Evolutionary conservation across 1,139 yeast genomes (phyloP).

Genomic region (Lodderomyces jiufengensis): DNA sequence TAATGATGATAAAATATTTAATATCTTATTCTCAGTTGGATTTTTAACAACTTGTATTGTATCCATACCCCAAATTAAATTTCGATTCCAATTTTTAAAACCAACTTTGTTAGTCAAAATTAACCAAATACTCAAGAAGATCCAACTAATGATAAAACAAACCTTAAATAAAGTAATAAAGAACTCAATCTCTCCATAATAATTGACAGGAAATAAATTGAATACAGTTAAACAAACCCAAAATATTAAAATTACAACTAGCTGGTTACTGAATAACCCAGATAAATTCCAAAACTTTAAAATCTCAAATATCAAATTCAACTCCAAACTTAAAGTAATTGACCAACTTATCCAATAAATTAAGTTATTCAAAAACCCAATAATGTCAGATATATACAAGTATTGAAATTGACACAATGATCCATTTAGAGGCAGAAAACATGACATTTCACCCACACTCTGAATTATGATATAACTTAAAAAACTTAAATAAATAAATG

Average conservation of each 20-base stretch:
- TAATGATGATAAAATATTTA: slow-evolving; percentile 18
- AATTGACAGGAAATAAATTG: slow-evolving; percentile 22
- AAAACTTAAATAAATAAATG: slow-evolving; percentile 18
- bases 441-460: slow-evolving; percentile 21
- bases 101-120: slow-evolving; percentile 7
- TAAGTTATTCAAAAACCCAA: slow-evolving; percentile 20
- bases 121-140: slow-evolving; percentile 6
- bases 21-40: slow-evolving; percentile 25
- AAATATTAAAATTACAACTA: slow-evolving; percentile 11
- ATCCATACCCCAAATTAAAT: slow-evolving; percentile 10
- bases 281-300: slow-evolving; percentile 15
- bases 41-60: slow-evolving; percentile 9
- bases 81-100: slow-evolving; percentile 11
- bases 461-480: slow-evolving; percentile 18
- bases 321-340: slow-evolving; percentile 23
- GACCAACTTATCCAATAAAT: slow-evolving; percentile 29
- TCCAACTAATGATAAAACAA: slow-evolving; percentile 19
- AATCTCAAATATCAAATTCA: slow-evolving; percentile 18
- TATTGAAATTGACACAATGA: slow-evolving; percentile 22
- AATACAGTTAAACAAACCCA: slow-evolving; percentile 18
- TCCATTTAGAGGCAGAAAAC: slow-evolving; percentile 19
- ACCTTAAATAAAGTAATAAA: slow-evolving; percentile 20
- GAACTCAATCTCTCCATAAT: slow-evolving; percentile 23
- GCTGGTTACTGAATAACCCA: slow-evolving; percentile 2
- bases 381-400: slow-evolving; percentile 17